Evolutionary conservation across 306 rosid species (phyloP).

Genomic region (Cyclanthera cordifolia): DNA sequence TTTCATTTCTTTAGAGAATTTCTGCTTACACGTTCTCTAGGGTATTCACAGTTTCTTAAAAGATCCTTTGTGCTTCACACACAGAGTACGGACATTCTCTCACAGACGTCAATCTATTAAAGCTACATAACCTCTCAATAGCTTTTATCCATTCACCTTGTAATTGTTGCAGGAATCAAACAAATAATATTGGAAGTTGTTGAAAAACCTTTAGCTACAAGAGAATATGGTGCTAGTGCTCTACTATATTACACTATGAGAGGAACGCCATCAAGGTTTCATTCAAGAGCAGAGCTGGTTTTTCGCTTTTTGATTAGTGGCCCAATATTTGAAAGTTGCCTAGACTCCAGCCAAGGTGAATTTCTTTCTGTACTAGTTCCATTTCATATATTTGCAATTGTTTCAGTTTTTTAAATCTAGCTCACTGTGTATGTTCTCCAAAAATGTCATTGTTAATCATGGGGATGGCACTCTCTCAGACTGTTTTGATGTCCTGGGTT

Average conservation of each 20-base stretch:
- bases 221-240: conserved; percentile 46
- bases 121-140: not conserved
- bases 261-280: conserved; percentile 69
- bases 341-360: conserved; percentile 40
- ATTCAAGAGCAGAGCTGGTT: conserved; percentile 73
- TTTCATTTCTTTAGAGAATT: not conserved
- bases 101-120: not conserved
- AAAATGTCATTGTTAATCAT: not conserved
- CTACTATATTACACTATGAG: conserved; percentile 53
- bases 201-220: conserved; percentile 41
- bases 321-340: conserved; percentile 30
- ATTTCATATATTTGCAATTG: not conserved
- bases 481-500: not conserved
- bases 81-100: too few relatives aligned
- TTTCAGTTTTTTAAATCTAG: not conserved
- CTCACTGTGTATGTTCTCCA: not conserved
- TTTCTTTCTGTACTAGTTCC: conserved; percentile 11
- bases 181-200: conserved; percentile 43
- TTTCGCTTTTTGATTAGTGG: conserved; percentile 41
- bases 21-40: too few relatives aligned
- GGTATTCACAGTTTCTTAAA: too few relatives aligned
- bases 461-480: not conserved
- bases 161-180: conserved; percentile 24
- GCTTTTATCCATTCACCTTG: not conserved
- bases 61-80: too few relatives aligned